Evolutionary conservation across 306 rosid species (phyloP), one percentile per base, ranked within the genome.

Genomic region (Castanospermum australe): DNA sequence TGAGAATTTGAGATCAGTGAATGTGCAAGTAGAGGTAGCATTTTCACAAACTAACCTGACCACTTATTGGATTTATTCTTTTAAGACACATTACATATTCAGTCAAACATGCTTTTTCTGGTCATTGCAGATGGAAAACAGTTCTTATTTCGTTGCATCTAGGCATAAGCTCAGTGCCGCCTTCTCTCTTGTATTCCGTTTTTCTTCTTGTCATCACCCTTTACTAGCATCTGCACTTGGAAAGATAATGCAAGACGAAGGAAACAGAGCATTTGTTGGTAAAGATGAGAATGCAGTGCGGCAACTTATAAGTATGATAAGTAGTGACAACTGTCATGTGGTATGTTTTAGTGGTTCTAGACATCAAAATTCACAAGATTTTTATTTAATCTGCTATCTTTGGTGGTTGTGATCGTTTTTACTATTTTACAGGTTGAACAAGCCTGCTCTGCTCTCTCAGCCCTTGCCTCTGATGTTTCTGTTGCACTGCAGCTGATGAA

Each of bases 251-350:
- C 95, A 86, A 90, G 99, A 92, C 79, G 75, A 88, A 80, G 97
- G 88, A 83, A 94, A 92, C 75, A 94, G 97, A 22, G 90, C 28
- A 6, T 97, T 91, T 28, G 91, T 94, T 62, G 94, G 97, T 80
- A 94, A 94, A 84, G 99, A 94, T 79, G 99, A 94, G 86, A 94
- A 92, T 90, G 99, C 97, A 38, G 93, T 94, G 68, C 84, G 93
- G 76, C 98, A 94, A 90, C 98, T 94, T 81, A 94, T 94, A 81
- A 94, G 98, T 86, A 94, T 94, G 98, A 94, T 94, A 80, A 94
- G 89, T 61, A 92, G 98, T 76, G 98, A 94, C 63, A 80, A 92
- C 84, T 83, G 82, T 67, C 95, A 94, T 83, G 98, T 94, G 98
- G 99, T 94, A 90, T 75, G 95, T 84, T 76, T 54, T 64, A 77